These are phyloP conservation scores for Ephemerocybe angulata DNA, from an alignment of 768 basidiomycete species.

Conservation along the genomic window DNA sequence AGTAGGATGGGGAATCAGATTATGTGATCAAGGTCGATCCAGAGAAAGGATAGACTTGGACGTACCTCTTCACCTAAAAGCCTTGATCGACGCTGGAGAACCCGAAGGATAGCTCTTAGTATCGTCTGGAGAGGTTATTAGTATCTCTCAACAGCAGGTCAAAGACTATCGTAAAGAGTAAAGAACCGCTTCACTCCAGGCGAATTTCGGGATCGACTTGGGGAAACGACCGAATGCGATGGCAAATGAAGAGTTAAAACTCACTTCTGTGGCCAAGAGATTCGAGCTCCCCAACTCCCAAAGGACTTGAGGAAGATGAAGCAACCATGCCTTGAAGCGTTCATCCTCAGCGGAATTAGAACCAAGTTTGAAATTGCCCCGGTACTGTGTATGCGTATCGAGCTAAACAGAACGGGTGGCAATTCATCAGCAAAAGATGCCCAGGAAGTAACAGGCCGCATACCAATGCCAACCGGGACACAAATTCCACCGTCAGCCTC, in stretches of 20 bases:
- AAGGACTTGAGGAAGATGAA: conserved; percentile 71
- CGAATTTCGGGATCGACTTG: conserved; percentile 8
- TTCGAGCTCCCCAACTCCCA: conserved; percentile 79
- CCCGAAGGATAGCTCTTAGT: conserved; percentile 59
- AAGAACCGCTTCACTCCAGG: not conserved
- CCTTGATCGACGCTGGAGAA: conserved; percentile 51
- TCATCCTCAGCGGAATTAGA: conserved; percentile 21
- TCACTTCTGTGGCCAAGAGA: conserved; percentile 57
- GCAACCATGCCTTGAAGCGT: conserved; percentile 61
- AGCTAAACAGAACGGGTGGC: conserved; percentile 42
- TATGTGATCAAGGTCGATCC: conserved; percentile 1
- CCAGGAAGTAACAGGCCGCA: conserved; percentile 18
- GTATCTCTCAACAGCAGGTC: too few relatives aligned
- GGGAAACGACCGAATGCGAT: not conserved
- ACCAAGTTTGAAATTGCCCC: conserved; percentile 43
- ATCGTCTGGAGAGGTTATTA: conserved; percentile 52
- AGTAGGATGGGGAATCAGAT: not conserved
- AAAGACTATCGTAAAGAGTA: too few relatives aligned
- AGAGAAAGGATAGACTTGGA: conserved; percentile 10
- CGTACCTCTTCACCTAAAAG: conserved; percentile 43
- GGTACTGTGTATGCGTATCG: conserved; percentile 51
- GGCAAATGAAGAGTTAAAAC: conserved; percentile 7
- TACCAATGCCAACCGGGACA: conserved; percentile 69
- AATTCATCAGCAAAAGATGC: conserved; percentile 4
- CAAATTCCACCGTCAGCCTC: conserved; percentile 66